phyloP scores from a whole-genome alignment of 2,329 filamentous ascomycete species.

The Ophiostoma ulmi region DNA sequence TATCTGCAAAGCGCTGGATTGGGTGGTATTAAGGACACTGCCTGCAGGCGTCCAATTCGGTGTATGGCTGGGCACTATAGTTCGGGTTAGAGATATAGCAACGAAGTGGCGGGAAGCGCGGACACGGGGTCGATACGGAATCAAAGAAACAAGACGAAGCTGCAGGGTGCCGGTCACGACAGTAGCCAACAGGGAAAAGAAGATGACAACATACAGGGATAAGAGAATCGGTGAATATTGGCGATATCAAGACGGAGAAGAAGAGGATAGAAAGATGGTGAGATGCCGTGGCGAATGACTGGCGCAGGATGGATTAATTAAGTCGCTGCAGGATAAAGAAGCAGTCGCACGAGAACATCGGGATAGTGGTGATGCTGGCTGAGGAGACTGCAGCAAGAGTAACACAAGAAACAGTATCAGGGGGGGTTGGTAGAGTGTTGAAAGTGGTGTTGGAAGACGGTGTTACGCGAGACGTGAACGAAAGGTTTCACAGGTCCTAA shows the following conservation, averaged over 20 bases:
- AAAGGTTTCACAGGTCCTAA: background rate
- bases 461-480: background rate
- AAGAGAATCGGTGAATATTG: background rate
- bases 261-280: background rate
- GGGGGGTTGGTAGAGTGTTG: background rate
- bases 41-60: constrained; percentile 17
- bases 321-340: constrained; percentile 15
- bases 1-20: constrained; percentile 19
- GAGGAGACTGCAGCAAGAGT: background rate
- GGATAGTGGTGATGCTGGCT: constrained; percentile 6
- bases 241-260: background rate
- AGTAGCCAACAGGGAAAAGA: background rate
- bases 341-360: constrained; percentile 16
- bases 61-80: background rate
- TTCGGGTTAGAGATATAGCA: background rate
- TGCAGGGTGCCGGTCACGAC: constrained; percentile 4
- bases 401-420: background rate
- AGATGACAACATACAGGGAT: background rate
- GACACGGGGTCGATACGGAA: background rate
- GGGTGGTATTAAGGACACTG: constrained; percentile 15
- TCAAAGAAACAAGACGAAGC: background rate
- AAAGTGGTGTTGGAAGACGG: background rate
- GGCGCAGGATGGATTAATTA: constrained; percentile 5
- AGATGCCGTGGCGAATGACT: background rate
- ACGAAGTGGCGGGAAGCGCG: background rate